Evolutionary conservation across 257 asterid species (phyloP), one percentile per base, ranked within the genome.

Genomic region (Solanum clarkiae): DNA sequence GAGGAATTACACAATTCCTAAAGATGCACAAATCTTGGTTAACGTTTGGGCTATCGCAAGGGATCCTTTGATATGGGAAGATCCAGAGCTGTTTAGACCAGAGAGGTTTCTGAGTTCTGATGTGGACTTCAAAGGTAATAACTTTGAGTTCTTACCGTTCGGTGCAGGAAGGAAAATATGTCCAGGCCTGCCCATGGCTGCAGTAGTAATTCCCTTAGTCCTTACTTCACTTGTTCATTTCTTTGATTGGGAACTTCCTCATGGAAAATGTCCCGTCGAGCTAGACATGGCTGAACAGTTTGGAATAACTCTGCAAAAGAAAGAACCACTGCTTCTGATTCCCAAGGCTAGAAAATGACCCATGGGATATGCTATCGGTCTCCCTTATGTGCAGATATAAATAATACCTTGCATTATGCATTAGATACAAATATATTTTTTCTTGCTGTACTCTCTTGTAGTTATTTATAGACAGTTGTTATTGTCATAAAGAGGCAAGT

Each of bases 81-180:
- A 86, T 16, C 92, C 94, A 20, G 26, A 86, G 42, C 56, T 59
- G 49, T 92, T 85, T 57, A 72, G 74, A 59, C 91, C 91, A 29
- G 89, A 88, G 68, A 75, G 91, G 84, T 90, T 92, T 74, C 84
- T 92, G 5, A 66, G 71, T 15, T 32, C 36, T 0, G 24, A 36
- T 56, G 1, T 81, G 75, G 91, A 92, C 54, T 92, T 84, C 71
- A 92, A 85, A 87, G 91, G 93, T 80, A 89, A 88, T 54, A 86
- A 89, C 71, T 90, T 89, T 51, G 91, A 89, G 83, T 80, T 87
- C 80, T 53, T 90, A 85, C 88, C 94, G 2, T 92, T 90, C 60
- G 90, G 92, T 20, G 87, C 91, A 8, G 94, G 94, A 49, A 85
- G 90, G 70, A 92, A 93, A 84, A 89, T 92, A 29, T 91, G 94